Conservation (phyloP, 192 early-diverging fungal species). For the Entomortierella beljakovae region DNA sequence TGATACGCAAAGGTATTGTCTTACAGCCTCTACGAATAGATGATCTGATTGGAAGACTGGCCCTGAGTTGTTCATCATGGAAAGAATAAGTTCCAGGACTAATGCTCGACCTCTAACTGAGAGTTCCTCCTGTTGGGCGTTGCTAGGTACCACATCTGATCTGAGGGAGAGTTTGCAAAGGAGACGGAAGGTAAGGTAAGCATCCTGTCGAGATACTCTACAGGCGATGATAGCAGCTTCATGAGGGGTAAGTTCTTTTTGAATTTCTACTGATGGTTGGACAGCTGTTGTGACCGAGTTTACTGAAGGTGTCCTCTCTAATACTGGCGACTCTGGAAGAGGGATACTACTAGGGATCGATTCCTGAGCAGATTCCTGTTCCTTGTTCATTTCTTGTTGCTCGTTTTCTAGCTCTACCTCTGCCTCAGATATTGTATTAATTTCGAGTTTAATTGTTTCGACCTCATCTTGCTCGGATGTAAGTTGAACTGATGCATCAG, state of each 20-base stretch:
- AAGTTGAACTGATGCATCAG: constrained; percentile 4
- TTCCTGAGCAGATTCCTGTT: neutral
- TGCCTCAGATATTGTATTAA: neutral
- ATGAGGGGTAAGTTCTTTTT: constrained; percentile 31
- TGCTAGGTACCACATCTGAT: constrained; percentile 33
- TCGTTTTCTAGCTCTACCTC: neutral
- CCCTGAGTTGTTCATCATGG: constrained; percentile 62
- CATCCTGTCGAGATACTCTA: constrained; percentile 54
- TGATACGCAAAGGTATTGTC: constrained; percentile 58
- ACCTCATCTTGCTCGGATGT: neutral
- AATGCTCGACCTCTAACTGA: constrained; percentile 55
- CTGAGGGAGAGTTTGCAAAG: constrained; percentile 57
- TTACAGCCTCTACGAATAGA: constrained; percentile 53
- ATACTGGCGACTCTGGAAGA: constrained; percentile 30
- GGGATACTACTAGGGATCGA: constrained; percentile 39
- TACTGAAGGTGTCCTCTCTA: constrained; percentile 21
- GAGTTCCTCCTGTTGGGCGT: constrained; percentile 53
- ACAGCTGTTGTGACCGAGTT: neutral
- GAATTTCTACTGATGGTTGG: constrained; percentile 2
- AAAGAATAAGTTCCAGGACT: constrained; percentile 59
- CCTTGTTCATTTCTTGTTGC: neutral
- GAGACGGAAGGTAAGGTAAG: constrained; percentile 56
- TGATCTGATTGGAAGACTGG: constrained; percentile 55
- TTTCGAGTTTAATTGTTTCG: neutral
- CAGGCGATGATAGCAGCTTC: constrained; percentile 29